Evolutionary conservation across 1,284 basidiomycete genomes (phyloP), one percentile per base, ranked within the genome.

Genomic region (Naganishia albida): DNA sequence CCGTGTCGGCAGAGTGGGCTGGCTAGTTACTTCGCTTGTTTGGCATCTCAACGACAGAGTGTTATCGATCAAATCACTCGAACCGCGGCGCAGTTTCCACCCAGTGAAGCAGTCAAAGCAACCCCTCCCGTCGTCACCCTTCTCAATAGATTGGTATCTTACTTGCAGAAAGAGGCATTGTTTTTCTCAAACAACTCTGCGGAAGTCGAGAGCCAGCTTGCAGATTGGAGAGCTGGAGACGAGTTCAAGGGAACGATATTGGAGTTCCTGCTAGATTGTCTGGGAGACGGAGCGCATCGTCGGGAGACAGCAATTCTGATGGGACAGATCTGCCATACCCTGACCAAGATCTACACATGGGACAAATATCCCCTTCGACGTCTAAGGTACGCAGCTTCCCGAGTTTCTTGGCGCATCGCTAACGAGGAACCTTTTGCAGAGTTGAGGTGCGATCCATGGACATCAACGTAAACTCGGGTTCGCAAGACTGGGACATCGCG

Each of bases 301-400:
- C 60, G 26, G 1, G 72, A 75, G 23, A 70, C 74, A 1, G 71
- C 70, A 2, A 49, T 53, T 3, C n/a, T 72, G 15, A 64, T 71
- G 16, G 34, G 67, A 3, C 68, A 70, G n/a, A 51, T 76, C 18
- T 68, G 70, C 1, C 67, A 72, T 15, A 68, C 68, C 18, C 43
- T 75, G 2, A 65, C 77, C 13, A 40, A 34, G 1, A 13, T 74
- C 0, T 80, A 80, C 65, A 64, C 51, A 1, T 65, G 52, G 2
- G 59, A 68, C 3, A 49, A 62, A 3, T 72, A 67, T 30, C 79
- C 79, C 4, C 28, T 75, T 15, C 55, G 72, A 30, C 52, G 71
- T 12, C 66, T 72, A 26, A 52, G 51, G 60, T 53, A 44, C 26
- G 39, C 15, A 46, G 23, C 6, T 50, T n/a, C 23, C 49, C 25